Evolutionary conservation across 139 green algal species (phyloP), one percentile per base, ranked within the genome.

Genomic region (Pseudopediastrum boryanum): DNA sequence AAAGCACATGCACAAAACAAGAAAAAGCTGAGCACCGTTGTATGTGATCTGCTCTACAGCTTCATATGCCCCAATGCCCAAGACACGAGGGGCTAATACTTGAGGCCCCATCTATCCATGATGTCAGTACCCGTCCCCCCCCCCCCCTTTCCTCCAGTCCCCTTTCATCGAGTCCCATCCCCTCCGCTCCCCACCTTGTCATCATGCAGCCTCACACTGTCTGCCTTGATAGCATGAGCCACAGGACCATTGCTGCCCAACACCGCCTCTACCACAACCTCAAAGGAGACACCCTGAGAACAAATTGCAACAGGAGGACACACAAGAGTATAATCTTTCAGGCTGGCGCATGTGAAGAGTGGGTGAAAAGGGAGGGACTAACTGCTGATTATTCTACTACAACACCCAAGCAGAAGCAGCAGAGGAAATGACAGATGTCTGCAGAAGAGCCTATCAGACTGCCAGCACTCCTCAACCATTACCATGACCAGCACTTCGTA

Each of bases 151-250:
- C 48, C 48, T n/a, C 19, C 48, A 58, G 19, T 58, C 21, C 48
- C 48, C 16, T 21, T 21, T 58, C 19, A 21, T 58, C 19, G 48
- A n/a, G 48, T n/a, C 48, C 21, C 16, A 16, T 21, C 16, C 48
- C 21, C 8, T 13, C 8, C 16, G 8, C 62, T 10, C 5, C 70
- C 19, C 9, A 79, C 75, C 75, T 85, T 87, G 78, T 91, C 88
- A 61, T 93, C 88, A 51, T 91, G 86, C 44, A 91, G 88, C 62
- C 88, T 86, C 27, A 90, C 83, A 44, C 36, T 80, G 16, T 89
- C 82, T 25, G 81, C 71, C 58, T 83, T 75, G 21, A 80, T 88
- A 46, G 35, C 78, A 41, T 71, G 39, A 1, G 59, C 59, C 3
- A 76, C 50, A 29, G 79, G 85, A 12, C 82, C 85, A 41, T 71